Conservation (phyloP, 1,139 yeast genomes). For the Geotrichum carabidarum region DNA sequence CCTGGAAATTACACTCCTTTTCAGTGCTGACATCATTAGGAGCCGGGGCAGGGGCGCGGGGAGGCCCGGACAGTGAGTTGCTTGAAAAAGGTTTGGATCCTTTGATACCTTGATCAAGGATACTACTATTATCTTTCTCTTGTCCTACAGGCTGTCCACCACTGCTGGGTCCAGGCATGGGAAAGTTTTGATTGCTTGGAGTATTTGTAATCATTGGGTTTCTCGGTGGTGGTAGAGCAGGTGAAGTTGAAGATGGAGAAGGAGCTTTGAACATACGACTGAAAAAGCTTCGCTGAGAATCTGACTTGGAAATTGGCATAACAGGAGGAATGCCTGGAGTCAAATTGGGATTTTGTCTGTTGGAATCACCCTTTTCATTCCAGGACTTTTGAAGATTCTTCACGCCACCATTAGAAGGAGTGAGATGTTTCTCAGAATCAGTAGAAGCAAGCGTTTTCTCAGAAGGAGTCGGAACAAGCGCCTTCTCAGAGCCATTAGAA, state of each 20-base stretch:
- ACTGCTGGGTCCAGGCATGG: not conserved
- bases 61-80: conserved; percentile 6
- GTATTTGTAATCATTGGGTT: not conserved
- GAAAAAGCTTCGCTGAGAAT: conserved; percentile 10
- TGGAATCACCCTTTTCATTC: not conserved
- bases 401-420: not conserved
- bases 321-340: not conserved
- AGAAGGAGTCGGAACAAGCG: too few species aligned
- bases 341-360: not conserved
- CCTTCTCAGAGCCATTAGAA: too few species aligned
- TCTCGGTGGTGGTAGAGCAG: too few species aligned
- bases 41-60: conserved; percentile 7
- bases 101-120: conserved; percentile 16
- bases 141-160: not conserved
- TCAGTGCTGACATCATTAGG: not conserved
- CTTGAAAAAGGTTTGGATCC: conserved; percentile 16
- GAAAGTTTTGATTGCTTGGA: not conserved
- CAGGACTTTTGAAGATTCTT: not conserved
- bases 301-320: not conserved
- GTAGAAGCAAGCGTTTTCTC: not conserved
- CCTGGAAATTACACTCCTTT: conserved; percentile 8
- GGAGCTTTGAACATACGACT: conserved; percentile 11
- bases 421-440: not conserved
- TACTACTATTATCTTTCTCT: conserved; percentile 5
- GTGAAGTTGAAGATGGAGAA: not conserved